Percentiles rank a stretch among this genome's conserved stretches.
These are phyloP conservation scores for Wickerhamiella shivajii DNA, from an alignment of 805 yeast species.

Conservation along the genomic window DNA sequence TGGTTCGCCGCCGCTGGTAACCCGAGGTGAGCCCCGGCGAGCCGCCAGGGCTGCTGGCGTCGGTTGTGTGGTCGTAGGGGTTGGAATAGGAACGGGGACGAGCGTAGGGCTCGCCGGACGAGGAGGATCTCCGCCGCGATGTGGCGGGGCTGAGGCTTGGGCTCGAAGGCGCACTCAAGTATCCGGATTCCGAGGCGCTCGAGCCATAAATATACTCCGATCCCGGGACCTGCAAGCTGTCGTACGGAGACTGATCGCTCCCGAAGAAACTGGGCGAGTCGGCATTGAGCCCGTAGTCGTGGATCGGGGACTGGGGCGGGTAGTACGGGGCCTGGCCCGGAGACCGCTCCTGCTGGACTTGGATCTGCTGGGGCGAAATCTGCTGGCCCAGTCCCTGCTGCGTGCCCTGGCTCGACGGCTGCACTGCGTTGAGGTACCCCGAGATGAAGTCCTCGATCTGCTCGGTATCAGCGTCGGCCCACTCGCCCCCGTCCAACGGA, in stretches of 20 bases:
- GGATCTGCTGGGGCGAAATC: neutral
- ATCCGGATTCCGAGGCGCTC: neutral
- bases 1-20: slow-evolving; percentile 34
- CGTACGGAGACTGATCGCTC: too few relatives aligned
- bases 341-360: neutral
- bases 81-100: slow-evolving; percentile 6
- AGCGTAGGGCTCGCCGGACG: neutral
- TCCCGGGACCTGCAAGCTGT: too few relatives aligned
- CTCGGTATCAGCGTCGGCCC: too few relatives aligned
- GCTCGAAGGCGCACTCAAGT: slow-evolving; percentile 6
- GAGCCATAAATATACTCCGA: slow-evolving; percentile 2
- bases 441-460: too few relatives aligned
- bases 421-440: too few relatives aligned
- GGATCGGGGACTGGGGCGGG: too few relatives aligned
- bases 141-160: slow-evolving; percentile 6
- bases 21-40: slow-evolving; percentile 1
- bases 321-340: neutral
- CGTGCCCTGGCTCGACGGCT: too few relatives aligned
- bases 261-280: too few relatives aligned
- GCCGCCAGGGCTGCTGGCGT: slow-evolving; percentile 3
- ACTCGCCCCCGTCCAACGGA: too few relatives aligned
- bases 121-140: slow-evolving; percentile 3
- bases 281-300: too few relatives aligned
- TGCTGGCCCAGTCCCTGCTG: too few relatives aligned
- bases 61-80: slow-evolving; percentile 6